Conservation (phyloP, 2,329 filamentous ascomycete species). For the Triangularia setosa region DNA sequence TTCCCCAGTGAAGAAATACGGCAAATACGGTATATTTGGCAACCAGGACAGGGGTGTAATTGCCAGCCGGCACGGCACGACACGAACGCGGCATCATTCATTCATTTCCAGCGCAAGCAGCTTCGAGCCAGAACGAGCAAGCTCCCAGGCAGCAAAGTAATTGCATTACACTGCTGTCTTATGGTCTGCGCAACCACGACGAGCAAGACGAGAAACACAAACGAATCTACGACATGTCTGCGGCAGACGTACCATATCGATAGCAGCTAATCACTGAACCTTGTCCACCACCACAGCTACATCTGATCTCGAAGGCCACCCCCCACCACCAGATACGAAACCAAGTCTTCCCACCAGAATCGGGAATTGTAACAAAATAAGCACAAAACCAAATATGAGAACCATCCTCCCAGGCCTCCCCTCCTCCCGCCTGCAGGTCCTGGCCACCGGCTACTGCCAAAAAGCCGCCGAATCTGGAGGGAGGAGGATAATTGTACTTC, state of each 20-base stretch:
- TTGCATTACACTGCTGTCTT: too few species aligned
- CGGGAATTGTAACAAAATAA: background rate
- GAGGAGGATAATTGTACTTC: conserved; percentile 30
- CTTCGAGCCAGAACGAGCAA: background rate
- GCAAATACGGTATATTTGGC: background rate
- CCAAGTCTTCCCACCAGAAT: background rate
- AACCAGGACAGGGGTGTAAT: background rate
- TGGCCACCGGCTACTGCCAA: conserved; percentile 42
- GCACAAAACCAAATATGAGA: conserved; percentile 34
- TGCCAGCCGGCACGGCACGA: background rate
- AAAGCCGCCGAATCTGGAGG: conserved; percentile 27
- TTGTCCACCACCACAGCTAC: background rate
- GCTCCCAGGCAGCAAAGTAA: background rate
- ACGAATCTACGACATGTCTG: background rate
- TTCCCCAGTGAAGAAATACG: background rate
- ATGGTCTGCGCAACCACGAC: background rate
- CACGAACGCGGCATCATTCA: background rate
- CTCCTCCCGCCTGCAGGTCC: conserved; percentile 44
- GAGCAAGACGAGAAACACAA: background rate
- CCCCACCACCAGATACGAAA: background rate
- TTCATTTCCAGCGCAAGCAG: background rate
- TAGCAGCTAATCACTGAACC: background rate
- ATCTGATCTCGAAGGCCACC: background rate
- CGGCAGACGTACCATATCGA: background rate
- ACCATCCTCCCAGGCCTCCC: conserved; percentile 47